Base-by-base conservation (phyloP, 1,139 yeast genomes). In the Suhomyces atakaporum region DNA sequence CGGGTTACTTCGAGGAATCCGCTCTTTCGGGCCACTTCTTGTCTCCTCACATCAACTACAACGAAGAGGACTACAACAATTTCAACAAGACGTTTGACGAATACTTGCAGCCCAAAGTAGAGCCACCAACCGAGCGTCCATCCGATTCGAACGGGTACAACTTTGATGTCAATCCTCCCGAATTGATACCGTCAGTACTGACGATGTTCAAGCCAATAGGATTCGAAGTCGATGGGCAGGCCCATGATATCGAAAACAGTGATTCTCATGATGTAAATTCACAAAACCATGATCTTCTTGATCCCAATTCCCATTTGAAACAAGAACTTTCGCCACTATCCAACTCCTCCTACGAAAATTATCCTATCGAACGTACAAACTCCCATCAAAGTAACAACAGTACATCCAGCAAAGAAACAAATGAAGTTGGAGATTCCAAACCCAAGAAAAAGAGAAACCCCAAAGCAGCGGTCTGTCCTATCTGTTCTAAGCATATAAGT, bases 401-500 rank as follows among this genome's bases (percentile, higher is more conserved):
- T 31, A 16, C 10, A 4, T 29, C 42, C n/a, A 35, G 39, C 26
- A 31, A 23, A 18, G 39, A 32, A 8, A 11, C 25, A 13, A 33
- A 20, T 21, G 31, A 36, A 14, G 25, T 33, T 3, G 34, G 38
- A 25, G 39, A 34, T 27, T n/a, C 33, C 15, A 25, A 48, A 25
- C 45, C 45, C 25, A 44, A 42, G 29, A 63, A 62, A 53, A 66
- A 66, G 44, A 56, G 66, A 38, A 43, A 44, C 15, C 53, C 64
- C 21, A 69, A 68, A 44, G 75, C 75, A 4, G 62, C 73, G 8
- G 56, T 61, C 2, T 71, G 77, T 41, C 43, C 62, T 5, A 53
- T 70, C 7, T 71, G 77, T 47, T 69, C 63, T 36, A 69, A 69
- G 44, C 68, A 53, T 44, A 71, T 71, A 38, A 62, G 69, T 38